Conservation (phyloP, 352 stramenopile genomes). For the Vaucheria bursata region DNA sequence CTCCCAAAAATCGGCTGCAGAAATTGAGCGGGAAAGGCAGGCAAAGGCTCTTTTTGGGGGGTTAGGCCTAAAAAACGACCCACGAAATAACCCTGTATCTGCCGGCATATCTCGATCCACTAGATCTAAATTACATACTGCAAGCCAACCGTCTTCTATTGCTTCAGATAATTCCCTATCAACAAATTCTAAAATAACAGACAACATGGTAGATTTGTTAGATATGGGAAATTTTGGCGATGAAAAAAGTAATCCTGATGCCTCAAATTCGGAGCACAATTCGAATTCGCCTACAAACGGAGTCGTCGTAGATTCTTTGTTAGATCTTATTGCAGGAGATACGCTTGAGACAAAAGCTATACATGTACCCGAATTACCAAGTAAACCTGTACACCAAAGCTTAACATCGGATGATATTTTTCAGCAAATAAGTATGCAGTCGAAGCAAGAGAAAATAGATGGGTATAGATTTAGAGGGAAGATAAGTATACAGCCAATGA, state of each 20-base stretch:
- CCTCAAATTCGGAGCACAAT: too few relatives aligned
- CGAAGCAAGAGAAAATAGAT: neutral
- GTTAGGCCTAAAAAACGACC: neutral
- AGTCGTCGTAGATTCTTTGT: too few relatives aligned
- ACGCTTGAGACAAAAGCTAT: neutral
- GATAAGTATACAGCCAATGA: neutral
- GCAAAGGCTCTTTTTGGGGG: conserved; percentile 92
- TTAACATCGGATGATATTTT: neutral
- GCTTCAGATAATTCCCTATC: neutral
- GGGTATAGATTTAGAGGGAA: neutral
- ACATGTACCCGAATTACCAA: neutral
- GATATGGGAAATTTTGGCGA: neutral
- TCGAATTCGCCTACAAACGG: too few relatives aligned
- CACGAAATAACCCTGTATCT: neutral
- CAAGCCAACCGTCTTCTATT: neutral
- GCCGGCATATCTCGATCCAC: neutral
- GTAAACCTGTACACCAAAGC: neutral
- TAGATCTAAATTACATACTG: neutral
- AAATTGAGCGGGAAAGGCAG: conserved; percentile 70
- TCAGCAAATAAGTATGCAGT: neutral
- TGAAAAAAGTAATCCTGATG: too few relatives aligned
- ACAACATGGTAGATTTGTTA: neutral
- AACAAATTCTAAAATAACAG: neutral
- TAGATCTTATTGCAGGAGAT: neutral
- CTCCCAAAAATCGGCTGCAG: conserved; percentile 59